A percentile compares a stretch with the other conserved stretches of the same genome.
These are phyloP conservation scores for Juglanconis oblonga DNA, from an alignment of 2,329 filamentous ascomycete genomes.

Conservation along the genomic window DNA sequence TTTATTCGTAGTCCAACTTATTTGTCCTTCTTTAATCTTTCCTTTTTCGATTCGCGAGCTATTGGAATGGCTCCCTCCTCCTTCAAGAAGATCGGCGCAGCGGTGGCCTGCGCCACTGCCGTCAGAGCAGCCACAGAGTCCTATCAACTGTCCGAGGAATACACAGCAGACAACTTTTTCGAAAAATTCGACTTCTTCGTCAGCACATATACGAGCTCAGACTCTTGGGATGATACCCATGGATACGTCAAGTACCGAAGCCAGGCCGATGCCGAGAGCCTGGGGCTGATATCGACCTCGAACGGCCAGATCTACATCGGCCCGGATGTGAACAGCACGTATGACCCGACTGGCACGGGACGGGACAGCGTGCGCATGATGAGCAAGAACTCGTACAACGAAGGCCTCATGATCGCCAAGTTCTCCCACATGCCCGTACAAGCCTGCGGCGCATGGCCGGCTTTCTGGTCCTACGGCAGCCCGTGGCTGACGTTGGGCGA, in stretches of 20 bases:
- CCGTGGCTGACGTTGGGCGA: slow-evolving; percentile 14
- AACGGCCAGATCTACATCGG: slow-evolving; percentile 13
- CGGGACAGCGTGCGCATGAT: slow-evolving; percentile 11
- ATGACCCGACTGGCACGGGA: neutral
- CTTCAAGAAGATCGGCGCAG: slow-evolving; percentile 13
- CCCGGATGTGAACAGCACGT: slow-evolving; percentile 3
- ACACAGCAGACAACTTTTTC: slow-evolving; percentile 39
- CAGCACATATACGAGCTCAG: slow-evolving; percentile 17
- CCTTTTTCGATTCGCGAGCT: neutral
- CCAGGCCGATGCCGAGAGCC: slow-evolving; percentile 30
- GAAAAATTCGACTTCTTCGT: slow-evolving; percentile 41
- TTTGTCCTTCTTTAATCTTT: neutral
- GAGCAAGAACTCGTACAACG: slow-evolving; percentile 10
- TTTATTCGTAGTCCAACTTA: slow-evolving; percentile 7
- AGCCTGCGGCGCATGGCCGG: slow-evolving; percentile 15
- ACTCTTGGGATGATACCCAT: slow-evolving; percentile 53
- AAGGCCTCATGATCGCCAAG: slow-evolving; percentile 10
- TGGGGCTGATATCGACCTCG: slow-evolving; percentile 33
- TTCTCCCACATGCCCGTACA: slow-evolving; percentile 13
- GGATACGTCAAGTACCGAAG: slow-evolving; percentile 60
- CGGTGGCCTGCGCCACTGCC: slow-evolving; percentile 12
- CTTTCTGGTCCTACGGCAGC: slow-evolving; percentile 11
- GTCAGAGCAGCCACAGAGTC: slow-evolving; percentile 10
- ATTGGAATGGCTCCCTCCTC: slow-evolving; percentile 12
- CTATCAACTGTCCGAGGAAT: slow-evolving; percentile 6